Evolutionary conservation across 1,284 basidiomycete genomes (phyloP), one percentile per base, ranked within the genome.

Genomic region (Rhodotorula sp.): DNA sequence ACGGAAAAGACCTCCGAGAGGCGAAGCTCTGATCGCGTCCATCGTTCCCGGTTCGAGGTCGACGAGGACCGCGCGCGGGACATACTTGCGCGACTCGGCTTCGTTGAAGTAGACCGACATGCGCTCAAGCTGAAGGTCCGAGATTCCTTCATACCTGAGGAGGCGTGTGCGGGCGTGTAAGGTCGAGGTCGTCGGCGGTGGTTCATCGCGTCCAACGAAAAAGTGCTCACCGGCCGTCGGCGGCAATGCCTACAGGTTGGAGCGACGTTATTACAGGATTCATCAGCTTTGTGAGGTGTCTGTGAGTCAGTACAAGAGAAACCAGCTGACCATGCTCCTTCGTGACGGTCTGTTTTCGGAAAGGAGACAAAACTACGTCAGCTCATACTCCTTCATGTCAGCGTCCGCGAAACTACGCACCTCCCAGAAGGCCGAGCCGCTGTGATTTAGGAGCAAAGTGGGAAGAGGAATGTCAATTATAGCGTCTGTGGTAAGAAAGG

Each of bases 11-110:
- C 84, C 83, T 54, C 70, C 70, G 29, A 68, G 45, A 6, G 74
- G 89, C 88, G 81, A 91, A 89, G 78, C 95, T 88, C 75, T 63
- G 60, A 71, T 96, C 91, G 66, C 72, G 57, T 96, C 93, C 93
- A 96, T 95, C 66, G 94, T 96, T 80, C 94, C 95, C 57, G 95
- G 94, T 84, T 96, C 94, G 75, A 97, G 87, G 83, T 97, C 94
- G 80, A 95, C 86, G 79, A 95, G 85, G 81, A 96, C 91, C 70
- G 94, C 93, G 82, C 93, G 93, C 77, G 95, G 95, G 80, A 97
- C 95, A 80, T 96, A 98, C 85, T 95, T 95, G 86, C 95, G 92
- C 77, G 95, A 12, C 8, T 12, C 12, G 4, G 48, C 80, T 76
- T 82, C 81, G 75, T 78, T 79, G 74, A 80, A 82, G 79, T 82